Percentiles rank a stretch among this genome's conserved stretches.
Evolutionary conservation across 75 land plant genomes (phyloP).

Genomic region (Ceratopteris richardii): DNA sequence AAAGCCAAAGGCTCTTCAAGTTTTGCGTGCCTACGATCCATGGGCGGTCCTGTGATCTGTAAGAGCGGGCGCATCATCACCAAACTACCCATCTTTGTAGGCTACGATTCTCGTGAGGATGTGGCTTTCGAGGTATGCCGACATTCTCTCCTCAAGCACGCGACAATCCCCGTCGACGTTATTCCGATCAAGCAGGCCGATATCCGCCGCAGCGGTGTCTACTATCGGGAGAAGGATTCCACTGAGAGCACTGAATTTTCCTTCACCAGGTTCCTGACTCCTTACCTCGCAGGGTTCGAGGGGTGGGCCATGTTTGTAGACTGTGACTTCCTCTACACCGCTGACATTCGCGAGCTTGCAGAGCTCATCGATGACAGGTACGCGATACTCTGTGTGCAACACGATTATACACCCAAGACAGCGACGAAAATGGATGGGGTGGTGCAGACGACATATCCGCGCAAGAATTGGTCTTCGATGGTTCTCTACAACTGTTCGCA

Average conservation of each 20-base stretch:
- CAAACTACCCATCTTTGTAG: constrained; percentile 47
- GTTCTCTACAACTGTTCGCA: constrained; percentile 40
- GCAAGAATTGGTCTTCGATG: constrained; percentile 47
- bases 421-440: constrained; percentile 33
- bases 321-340: constrained; percentile 66
- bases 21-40: no score
- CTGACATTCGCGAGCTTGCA: constrained; percentile 41
- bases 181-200: constrained; percentile 52
- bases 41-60: constrained; percentile 11
- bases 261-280: constrained; percentile 73
- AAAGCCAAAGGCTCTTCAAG: no score
- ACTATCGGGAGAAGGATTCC: constrained; percentile 44
- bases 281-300: constrained; percentile 46
- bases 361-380: constrained; percentile 51
- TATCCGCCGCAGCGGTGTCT: constrained; percentile 36
- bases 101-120: constrained; percentile 75
- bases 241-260: constrained; percentile 85
- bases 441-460: constrained; percentile 25
- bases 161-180: constrained; percentile 55
- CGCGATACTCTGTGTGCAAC: constrained; percentile 74
- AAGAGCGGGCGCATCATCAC: constrained; percentile 13
- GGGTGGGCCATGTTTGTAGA: constrained; percentile 91
- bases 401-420: constrained; percentile 24
- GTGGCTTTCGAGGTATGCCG: constrained; percentile 70
- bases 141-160: constrained; percentile 54